Conservation (phyloP, 208 protist species). For the Spongospora subterranea region DNA sequence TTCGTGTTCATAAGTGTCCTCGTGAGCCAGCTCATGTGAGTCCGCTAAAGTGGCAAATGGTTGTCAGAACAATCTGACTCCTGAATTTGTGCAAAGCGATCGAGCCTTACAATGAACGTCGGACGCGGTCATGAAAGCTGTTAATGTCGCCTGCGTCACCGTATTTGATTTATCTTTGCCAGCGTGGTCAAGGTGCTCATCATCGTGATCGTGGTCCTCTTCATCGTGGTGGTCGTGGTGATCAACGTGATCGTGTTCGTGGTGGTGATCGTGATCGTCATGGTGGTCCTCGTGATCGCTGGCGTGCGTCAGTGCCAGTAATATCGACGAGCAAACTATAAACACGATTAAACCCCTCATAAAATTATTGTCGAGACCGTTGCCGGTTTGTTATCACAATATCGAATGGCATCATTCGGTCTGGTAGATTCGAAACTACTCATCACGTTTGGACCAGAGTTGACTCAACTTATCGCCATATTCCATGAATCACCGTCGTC, state of each 20-base stretch:
- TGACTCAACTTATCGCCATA: too few species aligned
- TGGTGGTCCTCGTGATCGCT: not conserved
- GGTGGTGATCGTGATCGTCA: constrained; percentile 47
- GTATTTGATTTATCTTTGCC: constrained; percentile 49
- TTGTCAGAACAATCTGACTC: not conserved
- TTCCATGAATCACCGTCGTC: too few species aligned
- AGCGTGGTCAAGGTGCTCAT: constrained; percentile 26
- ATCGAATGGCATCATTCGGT: not conserved
- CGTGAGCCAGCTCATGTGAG: constrained; percentile 38
- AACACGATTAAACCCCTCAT: not conserved
- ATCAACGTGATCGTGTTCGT: constrained; percentile 55
- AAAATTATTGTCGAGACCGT: not conserved
- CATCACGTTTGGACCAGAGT: not conserved
- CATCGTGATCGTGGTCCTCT: constrained; percentile 52
- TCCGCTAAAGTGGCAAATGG: not conserved
- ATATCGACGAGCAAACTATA: not conserved
- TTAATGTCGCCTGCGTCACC: constrained; percentile 21
- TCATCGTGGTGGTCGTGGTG: constrained; percentile 56
- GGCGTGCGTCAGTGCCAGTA: too few species aligned
- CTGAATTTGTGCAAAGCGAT: not conserved
- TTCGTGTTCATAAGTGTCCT: constrained; percentile 54
- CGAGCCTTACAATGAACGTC: constrained; percentile 4
- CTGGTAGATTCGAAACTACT: not conserved
- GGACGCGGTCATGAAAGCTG: constrained; percentile 17
- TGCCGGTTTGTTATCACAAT: not conserved